A percentile compares a stretch with the other conserved stretches of the same genome.
phyloP scores from a whole-genome alignment of 306 rosid genomes.

The Carpinus fangiana region DNA sequence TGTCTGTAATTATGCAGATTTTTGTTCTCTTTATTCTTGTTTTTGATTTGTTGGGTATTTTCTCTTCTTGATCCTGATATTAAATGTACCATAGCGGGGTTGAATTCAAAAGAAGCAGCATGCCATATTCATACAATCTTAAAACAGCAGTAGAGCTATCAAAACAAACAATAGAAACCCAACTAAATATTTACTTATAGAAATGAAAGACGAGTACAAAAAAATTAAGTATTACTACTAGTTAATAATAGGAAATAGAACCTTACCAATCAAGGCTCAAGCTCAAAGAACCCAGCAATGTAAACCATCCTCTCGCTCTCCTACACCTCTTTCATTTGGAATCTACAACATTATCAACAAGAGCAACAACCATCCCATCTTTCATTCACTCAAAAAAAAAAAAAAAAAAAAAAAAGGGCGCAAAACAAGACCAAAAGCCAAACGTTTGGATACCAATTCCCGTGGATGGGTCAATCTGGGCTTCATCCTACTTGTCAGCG shows the following conservation, averaged over 20 bases:
- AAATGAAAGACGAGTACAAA: background rate
- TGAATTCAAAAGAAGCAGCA: too few species aligned
- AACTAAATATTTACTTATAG: background rate
- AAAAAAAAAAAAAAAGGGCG: too few species aligned
- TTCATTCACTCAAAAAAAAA: background rate
- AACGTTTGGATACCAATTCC: slow-evolving; percentile 61
- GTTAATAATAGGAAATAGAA: background rate
- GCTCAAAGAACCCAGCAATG: slow-evolving; percentile 66
- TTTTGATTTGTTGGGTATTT: too few species aligned
- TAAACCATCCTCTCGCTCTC: slow-evolving; percentile 65
- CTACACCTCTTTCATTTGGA: slow-evolving; percentile 73
- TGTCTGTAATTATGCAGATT: too few species aligned
- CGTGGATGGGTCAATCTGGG: slow-evolving; percentile 79
- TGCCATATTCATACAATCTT: too few species aligned
- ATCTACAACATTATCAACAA: slow-evolving; percentile 40
- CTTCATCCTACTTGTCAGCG: slow-evolving; percentile 69
- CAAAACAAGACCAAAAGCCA: background rate
- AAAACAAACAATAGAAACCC: background rate
- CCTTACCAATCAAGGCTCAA: slow-evolving; percentile 77
- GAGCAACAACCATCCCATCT: too few species aligned
- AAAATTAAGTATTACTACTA: background rate
- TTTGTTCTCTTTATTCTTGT: too few species aligned
- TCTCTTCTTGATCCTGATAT: too few species aligned
- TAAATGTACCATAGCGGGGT: too few species aligned
- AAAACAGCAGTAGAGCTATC: background rate